Evolutionary conservation across 768 basidiomycete genomes (phyloP).

Genomic region (Mrakia blollopis): DNA sequence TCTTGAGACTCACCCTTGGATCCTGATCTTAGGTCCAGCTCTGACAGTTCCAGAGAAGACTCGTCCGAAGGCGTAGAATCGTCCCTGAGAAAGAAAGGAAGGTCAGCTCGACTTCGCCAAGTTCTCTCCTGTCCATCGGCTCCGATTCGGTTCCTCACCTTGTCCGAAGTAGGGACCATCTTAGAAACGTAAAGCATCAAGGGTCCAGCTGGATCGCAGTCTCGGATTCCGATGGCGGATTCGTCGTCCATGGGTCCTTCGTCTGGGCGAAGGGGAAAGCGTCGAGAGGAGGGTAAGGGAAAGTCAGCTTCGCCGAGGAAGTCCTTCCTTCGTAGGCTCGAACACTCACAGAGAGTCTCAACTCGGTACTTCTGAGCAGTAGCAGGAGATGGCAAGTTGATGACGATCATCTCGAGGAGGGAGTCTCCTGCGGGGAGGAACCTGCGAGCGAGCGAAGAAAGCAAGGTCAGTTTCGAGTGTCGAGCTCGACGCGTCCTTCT

Average conservation of each 20-base stretch:
- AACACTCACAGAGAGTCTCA: slow-evolving; percentile 81
- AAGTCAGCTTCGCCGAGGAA: too few relatives aligned
- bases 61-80: slow-evolving; percentile 99
- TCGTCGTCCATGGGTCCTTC: slow-evolving; percentile 97
- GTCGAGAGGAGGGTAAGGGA: too few relatives aligned
- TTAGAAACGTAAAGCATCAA: slow-evolving; percentile 98
- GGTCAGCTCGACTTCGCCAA: neutral
- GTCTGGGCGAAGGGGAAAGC: too few relatives aligned
- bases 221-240: slow-evolving; percentile 94
- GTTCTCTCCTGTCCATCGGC: neutral
- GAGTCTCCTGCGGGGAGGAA: slow-evolving; percentile 99
- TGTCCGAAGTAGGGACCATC: slow-evolving; percentile 99
- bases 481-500: neutral
- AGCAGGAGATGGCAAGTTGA: slow-evolving; percentile 93
- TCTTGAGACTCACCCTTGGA: slow-evolving; percentile 61
- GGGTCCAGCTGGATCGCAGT: slow-evolving; percentile 93
- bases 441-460: slow-evolving; percentile 30
- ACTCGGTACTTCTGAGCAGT: slow-evolving; percentile 98
- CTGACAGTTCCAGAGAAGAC: slow-evolving; percentile 98
- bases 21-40: slow-evolving; percentile 96
- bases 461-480: neutral
- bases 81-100: slow-evolving; percentile 51
- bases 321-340: too few relatives aligned
- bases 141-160: slow-evolving; percentile 44
- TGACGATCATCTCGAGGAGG: slow-evolving; percentile 99